Percentiles rank a stretch among this genome's conserved stretches.
These are phyloP conservation scores for Protomyces lactucae-debilis DNA, from an alignment of 1,139 yeast genomes.

Conservation along the genomic window DNA sequence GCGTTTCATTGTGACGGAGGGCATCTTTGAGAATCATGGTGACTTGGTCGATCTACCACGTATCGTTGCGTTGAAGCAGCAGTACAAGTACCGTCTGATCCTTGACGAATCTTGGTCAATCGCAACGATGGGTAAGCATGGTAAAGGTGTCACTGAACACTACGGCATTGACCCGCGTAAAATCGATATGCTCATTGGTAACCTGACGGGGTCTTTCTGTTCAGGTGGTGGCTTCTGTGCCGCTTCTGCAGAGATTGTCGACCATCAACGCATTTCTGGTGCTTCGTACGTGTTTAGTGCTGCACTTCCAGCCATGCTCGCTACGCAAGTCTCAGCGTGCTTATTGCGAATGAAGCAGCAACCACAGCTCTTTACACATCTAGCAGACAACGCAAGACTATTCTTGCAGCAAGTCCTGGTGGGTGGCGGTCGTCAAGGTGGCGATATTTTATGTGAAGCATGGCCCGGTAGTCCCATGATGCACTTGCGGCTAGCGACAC, in stretches of 20 bases:
- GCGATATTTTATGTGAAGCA: slow-evolving; percentile 54
- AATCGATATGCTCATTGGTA: slow-evolving; percentile 80
- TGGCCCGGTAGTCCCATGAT: slow-evolving; percentile 59
- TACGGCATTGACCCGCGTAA: slow-evolving; percentile 56
- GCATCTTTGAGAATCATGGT: slow-evolving; percentile 74
- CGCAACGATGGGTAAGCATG: slow-evolving; percentile 78
- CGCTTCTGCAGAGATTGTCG: slow-evolving; percentile 77
- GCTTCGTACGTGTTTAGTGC: slow-evolving; percentile 92
- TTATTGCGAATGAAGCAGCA: slow-evolving; percentile 44
- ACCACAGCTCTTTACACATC: slow-evolving; percentile 34
- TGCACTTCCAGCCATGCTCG: slow-evolving; percentile 86
- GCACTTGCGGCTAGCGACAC: slow-evolving; percentile 47
- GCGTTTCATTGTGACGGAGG: slow-evolving; percentile 87
- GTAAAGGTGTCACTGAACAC: slow-evolving; percentile 80
- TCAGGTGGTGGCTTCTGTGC: slow-evolving; percentile 94
- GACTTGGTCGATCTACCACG: slow-evolving; percentile 69
- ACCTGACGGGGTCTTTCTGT: slow-evolving; percentile 78
- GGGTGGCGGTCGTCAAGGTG: slow-evolving; percentile 36
- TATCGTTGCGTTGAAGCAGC: slow-evolving; percentile 68
- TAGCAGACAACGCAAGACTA: slow-evolving; percentile 42
- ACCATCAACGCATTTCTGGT: slow-evolving; percentile 87
- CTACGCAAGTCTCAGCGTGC: slow-evolving; percentile 63
- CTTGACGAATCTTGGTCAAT: slow-evolving; percentile 83
- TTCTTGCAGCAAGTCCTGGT: slow-evolving; percentile 34
- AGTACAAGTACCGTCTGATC: slow-evolving; percentile 77